Evolutionary conservation across 1,284 basidiomycete genomes (phyloP).

Genomic region (Microbotryum silenes-acaulis): DNA sequence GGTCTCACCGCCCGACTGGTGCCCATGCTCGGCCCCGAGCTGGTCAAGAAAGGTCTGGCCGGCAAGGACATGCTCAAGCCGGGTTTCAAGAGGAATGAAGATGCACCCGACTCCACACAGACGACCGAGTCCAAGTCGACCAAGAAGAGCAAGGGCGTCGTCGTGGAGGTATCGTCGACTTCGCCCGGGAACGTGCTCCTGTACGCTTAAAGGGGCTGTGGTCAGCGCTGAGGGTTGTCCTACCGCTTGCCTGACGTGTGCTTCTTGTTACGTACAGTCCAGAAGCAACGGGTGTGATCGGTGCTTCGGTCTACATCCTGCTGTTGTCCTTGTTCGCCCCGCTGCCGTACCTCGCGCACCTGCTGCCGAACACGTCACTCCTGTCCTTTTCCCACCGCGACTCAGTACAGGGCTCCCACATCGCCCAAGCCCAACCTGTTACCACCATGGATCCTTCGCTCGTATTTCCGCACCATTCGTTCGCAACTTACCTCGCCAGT

Average conservation of each 20-base stretch:
- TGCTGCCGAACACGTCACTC: slow-evolving; percentile 61
- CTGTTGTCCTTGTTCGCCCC: slow-evolving; percentile 37
- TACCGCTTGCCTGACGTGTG: background rate
- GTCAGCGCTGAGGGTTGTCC: background rate
- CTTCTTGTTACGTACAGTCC: slow-evolving; percentile 52
- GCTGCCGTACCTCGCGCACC: slow-evolving; percentile 34
- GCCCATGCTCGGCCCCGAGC: slow-evolving; percentile 24
- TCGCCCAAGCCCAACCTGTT: slow-evolving; percentile 9
- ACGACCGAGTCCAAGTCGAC: background rate
- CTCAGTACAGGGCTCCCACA: slow-evolving; percentile 30
- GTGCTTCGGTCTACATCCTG: slow-evolving; percentile 80
- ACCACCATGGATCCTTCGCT: slow-evolving; percentile 7
- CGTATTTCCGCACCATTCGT: slow-evolving; percentile 41
- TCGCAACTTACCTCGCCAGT: slow-evolving; percentile 87
- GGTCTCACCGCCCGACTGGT: slow-evolving; percentile 27
- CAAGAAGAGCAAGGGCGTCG: slow-evolving; percentile 10
- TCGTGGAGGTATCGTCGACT: background rate
- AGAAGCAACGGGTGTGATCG: slow-evolving; percentile 85
- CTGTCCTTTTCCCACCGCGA: slow-evolving; percentile 73
- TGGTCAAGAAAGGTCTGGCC: slow-evolving; percentile 33
- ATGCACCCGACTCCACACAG: background rate
- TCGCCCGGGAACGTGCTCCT: background rate
- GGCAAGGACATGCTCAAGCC: slow-evolving; percentile 36
- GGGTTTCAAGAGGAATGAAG: slow-evolving; percentile 24
- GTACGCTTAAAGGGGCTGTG: background rate